A percentile compares a stretch with the other conserved stretches of the same genome.
Evolutionary conservation across 73 alveolate species (phyloP).

Genomic region (Durusdinium trenchii): DNA sequence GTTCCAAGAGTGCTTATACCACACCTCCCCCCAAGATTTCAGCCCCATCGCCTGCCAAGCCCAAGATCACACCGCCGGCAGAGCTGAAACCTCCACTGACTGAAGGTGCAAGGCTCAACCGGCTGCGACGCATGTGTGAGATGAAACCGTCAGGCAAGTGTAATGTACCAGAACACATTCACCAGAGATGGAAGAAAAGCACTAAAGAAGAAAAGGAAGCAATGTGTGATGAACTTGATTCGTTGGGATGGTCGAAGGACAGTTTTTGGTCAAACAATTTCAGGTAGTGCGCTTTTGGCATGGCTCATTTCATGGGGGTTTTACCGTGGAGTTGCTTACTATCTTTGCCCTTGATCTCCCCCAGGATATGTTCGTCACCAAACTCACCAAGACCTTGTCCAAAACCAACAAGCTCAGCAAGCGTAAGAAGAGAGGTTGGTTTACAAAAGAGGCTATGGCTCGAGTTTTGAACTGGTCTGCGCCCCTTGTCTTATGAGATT

Average conservation of each 20-base stretch:
- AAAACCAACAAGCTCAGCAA: background rate
- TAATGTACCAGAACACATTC: background rate
- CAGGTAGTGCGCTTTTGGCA: too few relatives aligned
- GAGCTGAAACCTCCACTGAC: background rate
- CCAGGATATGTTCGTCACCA: constrained; percentile 13
- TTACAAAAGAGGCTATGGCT: background rate
- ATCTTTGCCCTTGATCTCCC: too few relatives aligned
- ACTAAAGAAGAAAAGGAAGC: background rate
- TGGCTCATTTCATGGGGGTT: background rate
- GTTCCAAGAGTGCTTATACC: background rate
- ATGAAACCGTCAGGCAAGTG: background rate
- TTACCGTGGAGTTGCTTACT: background rate
- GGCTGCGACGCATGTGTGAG: constrained; percentile 24
- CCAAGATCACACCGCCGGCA: background rate
- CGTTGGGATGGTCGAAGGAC: background rate
- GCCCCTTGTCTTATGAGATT: constrained; percentile 65
- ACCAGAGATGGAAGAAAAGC: background rate
- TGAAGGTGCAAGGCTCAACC: background rate
- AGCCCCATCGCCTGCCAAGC: background rate
- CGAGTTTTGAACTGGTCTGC: background rate
- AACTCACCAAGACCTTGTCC: background rate
- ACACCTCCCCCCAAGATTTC: constrained; percentile 23
- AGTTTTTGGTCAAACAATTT: background rate
- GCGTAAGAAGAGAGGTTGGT: constrained; percentile 22
- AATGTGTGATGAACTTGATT: background rate